Base-by-base conservation (phyloP, 1,139 yeast species). In the Suhomyces ambrosiae region DNA sequence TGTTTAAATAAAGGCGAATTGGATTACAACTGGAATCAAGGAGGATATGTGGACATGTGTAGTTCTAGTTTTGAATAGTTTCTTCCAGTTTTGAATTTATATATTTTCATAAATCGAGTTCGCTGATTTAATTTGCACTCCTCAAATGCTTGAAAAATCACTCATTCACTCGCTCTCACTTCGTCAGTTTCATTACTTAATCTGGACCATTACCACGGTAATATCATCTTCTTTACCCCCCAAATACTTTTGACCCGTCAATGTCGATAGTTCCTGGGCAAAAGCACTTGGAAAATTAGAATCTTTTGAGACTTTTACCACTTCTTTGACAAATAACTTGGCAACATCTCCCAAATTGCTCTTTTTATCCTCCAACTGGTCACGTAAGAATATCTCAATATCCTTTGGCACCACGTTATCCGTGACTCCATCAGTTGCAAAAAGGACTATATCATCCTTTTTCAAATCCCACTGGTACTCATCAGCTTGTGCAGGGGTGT, bases 201-300 rank as follows among this genome's bases (percentile, higher is more conserved):
- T 84, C 53, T 74, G 73, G 19, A 89, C 79, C 53, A 86, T 72
- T 1, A 90, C 82, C 11, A 86, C 79, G 0, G 97, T 88, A 24
- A 90, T 84, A 60, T 92, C 98, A 63, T 92, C 98, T 37, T 89
- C 95, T 62, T 92, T 92, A 18, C 97, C 98, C 27, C 98, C 97
- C 45, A 80, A 70, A 52, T 86, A 86, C 40, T 70, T 66, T 54
- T 80, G 86, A 1, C 87, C 86, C 3, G 90, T 80, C 31, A 85
- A 62, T 45, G 76, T 70, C 4, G 84, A 74, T 38, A 87, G 70
- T 49, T 86, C 94, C 56, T 85, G 90, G 7, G 96, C 85, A 63
- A 90, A 92, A 0, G 92, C 95, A 48, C 95, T 83, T 17, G 92
- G 89, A 54, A 76, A 85, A 39, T 77, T 70, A 7, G 83, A 76